Conservation (phyloP, 768 basidiomycete genomes). For the Amanita exitialis region DNA sequence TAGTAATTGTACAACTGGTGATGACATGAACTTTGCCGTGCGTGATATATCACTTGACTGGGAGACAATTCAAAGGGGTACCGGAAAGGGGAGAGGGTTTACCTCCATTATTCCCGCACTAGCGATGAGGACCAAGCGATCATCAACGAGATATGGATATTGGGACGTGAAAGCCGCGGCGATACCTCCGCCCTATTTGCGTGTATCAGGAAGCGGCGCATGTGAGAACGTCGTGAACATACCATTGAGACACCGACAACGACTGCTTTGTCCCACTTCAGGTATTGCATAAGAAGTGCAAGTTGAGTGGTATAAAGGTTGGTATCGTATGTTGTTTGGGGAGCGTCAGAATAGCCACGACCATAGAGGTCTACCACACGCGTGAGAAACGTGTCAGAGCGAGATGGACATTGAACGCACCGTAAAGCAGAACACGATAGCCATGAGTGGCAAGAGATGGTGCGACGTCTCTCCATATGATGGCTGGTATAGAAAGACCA, state of each 20-base stretch:
- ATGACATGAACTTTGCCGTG: conserved; percentile 71
- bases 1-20: conserved; percentile 59
- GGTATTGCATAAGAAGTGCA: conserved; percentile 73
- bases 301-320: conserved; percentile 65
- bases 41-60: conserved; percentile 60
- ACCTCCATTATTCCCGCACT: conserved; percentile 65
- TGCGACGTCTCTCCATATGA: conserved; percentile 71
- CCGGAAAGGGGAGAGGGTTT: conserved; percentile 5
- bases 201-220: neutral
- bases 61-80: neutral
- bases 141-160: conserved; percentile 63
- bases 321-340: conserved; percentile 55
- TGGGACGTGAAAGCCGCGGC: conserved; percentile 60
- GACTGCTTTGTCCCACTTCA: conserved; percentile 58
- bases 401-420: conserved; percentile 23
- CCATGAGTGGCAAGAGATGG: conserved; percentile 52
- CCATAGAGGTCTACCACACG: conserved; percentile 58
- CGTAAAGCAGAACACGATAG: conserved; percentile 69
- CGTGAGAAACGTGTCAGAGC: neutral
- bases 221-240: conserved; percentile 9
- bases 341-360: conserved; percentile 77
- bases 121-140: conserved; percentile 57
- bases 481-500: conserved; percentile 66
- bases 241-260: conserved; percentile 76
- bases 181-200: conserved; percentile 59